Evolutionary conservation across 2,329 filamentous ascomycete species (phyloP), one percentile per base, ranked within the genome.

Genomic region (Davidsoniella australis): DNA sequence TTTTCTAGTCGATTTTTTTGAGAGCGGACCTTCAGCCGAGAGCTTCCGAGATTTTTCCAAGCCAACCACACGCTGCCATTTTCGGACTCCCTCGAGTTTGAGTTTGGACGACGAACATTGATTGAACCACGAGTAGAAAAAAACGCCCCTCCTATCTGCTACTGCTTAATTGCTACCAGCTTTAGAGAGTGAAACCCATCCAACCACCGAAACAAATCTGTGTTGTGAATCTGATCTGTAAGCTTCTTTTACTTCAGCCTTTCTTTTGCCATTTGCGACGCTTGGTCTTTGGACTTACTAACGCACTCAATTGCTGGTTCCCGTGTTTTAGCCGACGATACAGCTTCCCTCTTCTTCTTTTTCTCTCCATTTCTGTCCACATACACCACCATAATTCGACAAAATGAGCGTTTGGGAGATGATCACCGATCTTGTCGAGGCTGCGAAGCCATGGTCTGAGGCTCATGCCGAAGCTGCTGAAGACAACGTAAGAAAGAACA

Each of bases 371-470:
- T 50, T 41, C 29, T 26, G 29, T 33, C 43, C 45, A 45, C 10
- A 8, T 4, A 4, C 26, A 9, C 26, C 10, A 33, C 26, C 4
- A 4, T 23, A 46, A 42, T 18, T 41, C 14, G 61, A 64, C 67
- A 66, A 64, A 65, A 81, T 81, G 77, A 76, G 75, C 68, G 70
- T 80, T 68, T 80, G 76, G 73, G 75, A 80, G 64, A 66, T 71
- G 57, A 71, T 78, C 60, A 70, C 69, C 61, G 77, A 80, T 62
- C 67, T 81, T 62, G 66, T 78, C 61, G 75, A 79, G 66, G 76
- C 76, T 55, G 76, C 73, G 57, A 69, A 72, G 67, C 77, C 77
- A 62, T 81, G 77, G 77, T 69, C 68, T 63, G 71, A 71, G 57
- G 76, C 70, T 57, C 73, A 80, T 64, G 77, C 77, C 57, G 77